Evolutionary conservation across 2,329 filamentous ascomycete species (phyloP).

Genomic region (Mariannaea elegans): DNA sequence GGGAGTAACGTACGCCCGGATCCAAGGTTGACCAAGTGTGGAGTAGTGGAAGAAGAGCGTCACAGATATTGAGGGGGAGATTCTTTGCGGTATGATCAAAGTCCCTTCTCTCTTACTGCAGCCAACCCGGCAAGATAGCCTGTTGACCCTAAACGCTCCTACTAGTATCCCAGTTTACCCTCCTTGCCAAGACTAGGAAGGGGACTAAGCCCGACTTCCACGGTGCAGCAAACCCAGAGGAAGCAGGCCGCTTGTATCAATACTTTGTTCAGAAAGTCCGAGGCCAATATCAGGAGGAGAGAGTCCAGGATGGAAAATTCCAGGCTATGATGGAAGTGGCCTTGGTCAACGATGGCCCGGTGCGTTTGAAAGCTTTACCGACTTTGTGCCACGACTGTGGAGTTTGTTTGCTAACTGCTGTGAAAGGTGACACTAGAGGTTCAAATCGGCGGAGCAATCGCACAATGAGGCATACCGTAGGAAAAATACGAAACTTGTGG

Average conservation of each 20-base stretch:
- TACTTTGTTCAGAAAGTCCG: constrained; percentile 82
- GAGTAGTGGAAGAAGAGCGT: constrained; percentile 89
- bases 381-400: neutral
- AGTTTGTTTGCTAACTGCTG: constrained; percentile 5
- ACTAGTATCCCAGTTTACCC: constrained; percentile 93
- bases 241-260: constrained; percentile 84
- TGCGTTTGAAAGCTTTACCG: constrained; percentile 45
- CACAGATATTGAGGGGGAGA: constrained; percentile 86
- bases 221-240: constrained; percentile 79
- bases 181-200: constrained; percentile 93
- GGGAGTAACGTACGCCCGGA: neutral
- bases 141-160: neutral
- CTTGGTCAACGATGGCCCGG: constrained; percentile 84
- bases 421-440: constrained; percentile 20
- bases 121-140: neutral
- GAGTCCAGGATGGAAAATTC: constrained; percentile 94
- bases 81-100: constrained; percentile 80
- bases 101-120: neutral
- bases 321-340: constrained; percentile 99
- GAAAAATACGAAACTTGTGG: neutral
- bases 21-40: constrained; percentile 23
- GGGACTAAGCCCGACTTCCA: constrained; percentile 96
- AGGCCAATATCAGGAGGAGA: constrained; percentile 74
- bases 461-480: neutral
- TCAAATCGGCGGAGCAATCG: constrained; percentile 9